Evolutionary conservation across 768 basidiomycete species (phyloP), one percentile per base, ranked within the genome.

Genomic region (Phlebiopsis flavidoalba): DNA sequence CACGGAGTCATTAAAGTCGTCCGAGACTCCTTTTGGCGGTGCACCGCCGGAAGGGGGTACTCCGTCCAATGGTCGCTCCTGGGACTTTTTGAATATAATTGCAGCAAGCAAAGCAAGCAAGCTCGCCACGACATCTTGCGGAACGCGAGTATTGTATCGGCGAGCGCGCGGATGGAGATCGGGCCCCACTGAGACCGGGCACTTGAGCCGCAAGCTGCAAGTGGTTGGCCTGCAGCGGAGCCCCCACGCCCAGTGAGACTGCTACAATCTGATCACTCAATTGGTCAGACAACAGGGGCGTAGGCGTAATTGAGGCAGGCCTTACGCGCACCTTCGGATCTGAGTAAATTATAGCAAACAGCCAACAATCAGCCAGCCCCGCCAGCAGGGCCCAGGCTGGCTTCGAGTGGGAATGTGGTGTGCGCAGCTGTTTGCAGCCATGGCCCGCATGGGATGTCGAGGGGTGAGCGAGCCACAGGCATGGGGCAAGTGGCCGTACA

Each of bases 281-380:
- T 12, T 17, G 17, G 40, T 43, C 40, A 43, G 40, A 10, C 17
- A 43, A 12, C 17, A 12, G 2, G 40, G 11, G 2, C 54, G 22
- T 24, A 22, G 11, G 12, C 5, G 10, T 24, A 14, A 51, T 51
- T 11, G 10, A 11, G 24, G 48, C 8, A 24, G 22, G 35, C 7
- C 3, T 26, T 49, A 70, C 74, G 6, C 74, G 6, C 50, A 83
- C 87, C 86, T 66, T 76, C 70, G 11, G 78, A 72, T 33, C 75
- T 72, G 74, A 91, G 80, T 63, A 89, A 76, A 68, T 91, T 91
- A 70, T 91, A 92, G 70, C 90, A 92, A n/a, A 62, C 90, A 92
- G 3, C 90, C 89, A 15, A 91, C 88, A 8, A 84, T 78, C 47
- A 88, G 78, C 0, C 82, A 75, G 2, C 76, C 83, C 82, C 75